Base-by-base conservation (phyloP, 768 basidiomycete genomes). In the Auricularia heimuer region DNA sequence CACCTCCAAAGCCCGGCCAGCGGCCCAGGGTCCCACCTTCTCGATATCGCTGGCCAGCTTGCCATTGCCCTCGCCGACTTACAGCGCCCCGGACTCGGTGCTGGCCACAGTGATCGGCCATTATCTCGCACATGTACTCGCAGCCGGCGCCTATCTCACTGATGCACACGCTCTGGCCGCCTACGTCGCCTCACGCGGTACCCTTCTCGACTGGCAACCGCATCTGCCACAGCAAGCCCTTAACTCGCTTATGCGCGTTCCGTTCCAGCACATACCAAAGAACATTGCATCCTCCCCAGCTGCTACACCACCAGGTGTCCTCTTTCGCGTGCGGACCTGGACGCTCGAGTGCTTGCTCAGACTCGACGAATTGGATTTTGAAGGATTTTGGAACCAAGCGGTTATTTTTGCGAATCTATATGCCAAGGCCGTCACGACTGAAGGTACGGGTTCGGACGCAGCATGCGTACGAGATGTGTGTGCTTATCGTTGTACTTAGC, bases 91-190 rank as follows among this genome's bases (percentile, higher is more conserved):
- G 33, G 71, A 77, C 61, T 67, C 73, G 2, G 69, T 69, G 34
- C 58, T 85, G 63, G 75, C 86, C 51, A 83, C 78, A 36, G 76
- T 90, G 66, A 76, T 85, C 14, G 83, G 83, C 14, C 85, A 83
- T 16, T 87, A 85, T 73, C 78, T 89, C 42, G 71, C 81, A 6
- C 81, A 89, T 67, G 73, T 83, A 4, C 74, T 89, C 37, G 78
- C 74, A 14, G 75, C 80, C 14, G 42, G 63, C 10, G 24, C 67
- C 18, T 45, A 45, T 37, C n/a, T 69, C 10, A 14, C 62, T 14
- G 42, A 62, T 29, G 33, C 6, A 6, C 7, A 66, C 51, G 62
- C 62, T 3, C 39, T 66, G 8, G 65, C 54, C 24, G 33, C 54
- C 12, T 45, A 36, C 6, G 37, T 66, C 21, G 21, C 36, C 35